Evolutionary conservation across 176 grass and related monocot genomes (phyloP).

Genomic region (Cenchrus purpureus): DNA sequence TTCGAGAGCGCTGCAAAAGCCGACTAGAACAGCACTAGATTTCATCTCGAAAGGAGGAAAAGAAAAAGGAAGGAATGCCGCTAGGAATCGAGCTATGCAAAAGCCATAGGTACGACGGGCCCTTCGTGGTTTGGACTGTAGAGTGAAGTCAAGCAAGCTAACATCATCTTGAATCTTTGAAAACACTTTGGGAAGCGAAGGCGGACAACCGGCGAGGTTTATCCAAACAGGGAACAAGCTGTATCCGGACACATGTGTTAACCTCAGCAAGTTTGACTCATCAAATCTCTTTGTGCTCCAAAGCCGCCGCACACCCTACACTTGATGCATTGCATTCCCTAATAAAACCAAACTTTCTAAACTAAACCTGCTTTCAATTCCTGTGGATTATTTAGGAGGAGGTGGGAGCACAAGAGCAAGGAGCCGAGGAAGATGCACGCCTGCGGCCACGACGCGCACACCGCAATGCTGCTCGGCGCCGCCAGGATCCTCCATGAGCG

Average conservation of each 20-base stretch:
- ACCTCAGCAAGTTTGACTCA: not conserved
- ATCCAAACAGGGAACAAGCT: not conserved
- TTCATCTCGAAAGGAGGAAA: not conserved
- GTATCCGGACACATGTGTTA: not conserved
- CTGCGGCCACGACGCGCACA: slow-evolving; percentile 90
- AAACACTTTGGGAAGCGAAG: not conserved
- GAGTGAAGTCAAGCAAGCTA: slow-evolving; percentile 6
- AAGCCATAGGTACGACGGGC: not conserved
- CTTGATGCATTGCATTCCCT: slow-evolving; percentile 20
- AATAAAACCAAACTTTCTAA: not conserved
- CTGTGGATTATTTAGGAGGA: slow-evolving; percentile 54
- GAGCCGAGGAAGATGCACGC: slow-evolving; percentile 78
- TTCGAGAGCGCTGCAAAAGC: not conserved
- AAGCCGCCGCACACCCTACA: not conserved
- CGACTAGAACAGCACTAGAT: not conserved
- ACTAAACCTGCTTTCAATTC: not conserved
- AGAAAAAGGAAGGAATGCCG: not conserved
- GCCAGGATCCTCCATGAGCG: slow-evolving; percentile 77
- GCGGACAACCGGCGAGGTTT: not conserved
- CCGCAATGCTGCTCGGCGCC: slow-evolving; percentile 79
- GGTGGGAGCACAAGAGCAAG: slow-evolving; percentile 89
- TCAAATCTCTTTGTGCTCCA: not conserved
- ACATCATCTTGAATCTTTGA: not conserved
- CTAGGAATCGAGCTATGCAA: not conserved
- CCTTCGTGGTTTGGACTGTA: not conserved